These are phyloP conservation scores for Apiospora koreana DNA, from an alignment of 2,329 filamentous ascomycete species.

Conservation along the genomic window DNA sequence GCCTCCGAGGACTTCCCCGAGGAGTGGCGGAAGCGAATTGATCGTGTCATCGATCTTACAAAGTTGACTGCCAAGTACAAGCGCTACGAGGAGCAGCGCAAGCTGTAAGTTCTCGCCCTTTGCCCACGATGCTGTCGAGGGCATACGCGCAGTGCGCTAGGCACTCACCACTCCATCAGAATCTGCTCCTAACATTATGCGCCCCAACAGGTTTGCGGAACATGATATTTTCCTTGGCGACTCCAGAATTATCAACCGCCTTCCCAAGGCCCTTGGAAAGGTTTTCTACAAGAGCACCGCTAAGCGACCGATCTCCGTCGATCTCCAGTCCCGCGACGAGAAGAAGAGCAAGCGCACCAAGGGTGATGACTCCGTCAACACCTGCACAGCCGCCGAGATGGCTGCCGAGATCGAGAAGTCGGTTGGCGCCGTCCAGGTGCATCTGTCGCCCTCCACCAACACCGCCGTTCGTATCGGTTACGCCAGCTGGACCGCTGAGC, in stretches of 20 bases:
- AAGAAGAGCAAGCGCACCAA: constrained; percentile 61
- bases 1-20: constrained; percentile 71
- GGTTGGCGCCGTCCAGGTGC: constrained; percentile 74
- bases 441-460: constrained; percentile 76
- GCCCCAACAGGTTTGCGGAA: constrained; percentile 55
- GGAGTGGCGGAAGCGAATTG: constrained; percentile 66
- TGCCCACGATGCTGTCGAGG: not conserved
- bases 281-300: constrained; percentile 82
- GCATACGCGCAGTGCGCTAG: not conserved
- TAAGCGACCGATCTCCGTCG: constrained; percentile 86
- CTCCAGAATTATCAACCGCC: constrained; percentile 73
- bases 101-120: constrained; percentile 49
- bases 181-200: not conserved
- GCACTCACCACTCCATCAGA: not conserved
- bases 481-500: constrained; percentile 71
- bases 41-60: constrained; percentile 75
- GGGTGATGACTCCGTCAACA: constrained; percentile 37
- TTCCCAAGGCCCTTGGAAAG: constrained; percentile 83
- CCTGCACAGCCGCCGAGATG: constrained; percentile 63
- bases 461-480: constrained; percentile 80
- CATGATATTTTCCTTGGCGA: constrained; percentile 95
- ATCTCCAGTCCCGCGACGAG: constrained; percentile 63
- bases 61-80: constrained; percentile 84
- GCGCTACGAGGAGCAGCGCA: constrained; percentile 83
- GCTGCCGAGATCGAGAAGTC: constrained; percentile 82